Base-by-base conservation (phyloP, 2,329 filamentous ascomycete genomes). In the Diaporthe longicolla region DNA sequence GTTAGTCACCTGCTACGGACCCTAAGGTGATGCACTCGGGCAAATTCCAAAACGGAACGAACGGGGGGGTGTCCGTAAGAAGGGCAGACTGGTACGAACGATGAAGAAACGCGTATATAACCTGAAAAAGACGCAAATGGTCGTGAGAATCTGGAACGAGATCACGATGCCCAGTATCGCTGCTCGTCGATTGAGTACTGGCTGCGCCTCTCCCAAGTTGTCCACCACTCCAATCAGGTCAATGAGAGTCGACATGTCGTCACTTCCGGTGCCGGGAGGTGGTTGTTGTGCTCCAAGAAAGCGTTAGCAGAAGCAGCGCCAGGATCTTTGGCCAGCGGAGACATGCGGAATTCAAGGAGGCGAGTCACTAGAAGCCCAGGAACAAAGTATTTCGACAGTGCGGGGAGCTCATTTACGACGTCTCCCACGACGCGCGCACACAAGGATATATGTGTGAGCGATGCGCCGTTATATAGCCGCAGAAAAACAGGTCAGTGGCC, bases 91-190 rank as follows among this genome's bases (percentile, higher is more conserved):
- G 37, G 37, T 40, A 40, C 37, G 37, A 40, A 40, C 37, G 35
- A 77, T 48, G 24, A 76, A 73, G 32, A 73, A 73, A 0, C 76
- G 74, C 7, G 77, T 75, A 26, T 77, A 77, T 19, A 77, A 54
- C 61, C 76, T 73, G 59, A 76, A 74, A 3, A 58, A 5, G 13
- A 73, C 76, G 43, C 76, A 77, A 4, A 76, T 65, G 68, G 58
- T 73, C 19, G 76, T 70, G 9, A 77, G 26, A 7, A 74, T 24
- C 66, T 74, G 48, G 24, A 77, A 76, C 0, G 76, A 75, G n/a
- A 77, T 74, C n/a, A 73, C 68, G 69, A 77, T 73, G 5, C 73
- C 76, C 37, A 77, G 58, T 32, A 77, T 76, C 15, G 76, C 76
- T 21, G 68, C 9, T 52, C 69, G 71, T 35, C 61, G 57, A 61